These are phyloP conservation scores for Penicillium sp. DNA, from an alignment of 2,329 filamentous ascomycete genomes.

Conservation along the genomic window DNA sequence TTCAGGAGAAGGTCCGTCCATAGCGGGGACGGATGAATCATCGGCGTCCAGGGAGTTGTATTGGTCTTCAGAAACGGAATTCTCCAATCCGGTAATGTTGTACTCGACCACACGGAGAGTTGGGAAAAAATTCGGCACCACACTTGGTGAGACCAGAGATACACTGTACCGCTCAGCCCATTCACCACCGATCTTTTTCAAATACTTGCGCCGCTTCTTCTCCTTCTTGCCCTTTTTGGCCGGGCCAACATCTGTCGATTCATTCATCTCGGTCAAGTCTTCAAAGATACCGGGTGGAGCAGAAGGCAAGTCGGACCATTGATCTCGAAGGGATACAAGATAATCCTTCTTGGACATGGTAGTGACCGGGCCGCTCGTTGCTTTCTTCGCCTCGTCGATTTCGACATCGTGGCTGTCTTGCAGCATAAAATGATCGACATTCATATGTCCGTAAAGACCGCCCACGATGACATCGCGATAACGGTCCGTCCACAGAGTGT, in stretches of 20 bases:
- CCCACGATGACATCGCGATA: slow-evolving; percentile 86
- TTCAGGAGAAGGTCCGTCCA: neutral
- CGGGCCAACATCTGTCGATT: slow-evolving; percentile 9
- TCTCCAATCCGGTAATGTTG: slow-evolving; percentile 77
- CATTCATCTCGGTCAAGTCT: slow-evolving; percentile 9
- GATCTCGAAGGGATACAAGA: slow-evolving; percentile 69
- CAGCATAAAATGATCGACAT: slow-evolving; percentile 93
- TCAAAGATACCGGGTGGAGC: slow-evolving; percentile 35
- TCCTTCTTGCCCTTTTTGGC: slow-evolving; percentile 42
- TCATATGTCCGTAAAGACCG: slow-evolving; percentile 91
- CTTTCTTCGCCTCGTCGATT: slow-evolving; percentile 42
- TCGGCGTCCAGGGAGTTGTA: neutral
- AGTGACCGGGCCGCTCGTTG: slow-evolving; percentile 52
- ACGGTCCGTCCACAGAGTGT: slow-evolving; percentile 83
- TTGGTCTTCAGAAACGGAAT: slow-evolving; percentile 41
- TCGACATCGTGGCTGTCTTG: slow-evolving; percentile 79
- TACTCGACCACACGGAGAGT: slow-evolving; percentile 90
- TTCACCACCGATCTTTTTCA: slow-evolving; percentile 70
- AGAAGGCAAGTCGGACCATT: slow-evolving; percentile 74
- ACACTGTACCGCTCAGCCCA: slow-evolving; percentile 84
- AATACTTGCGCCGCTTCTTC: slow-evolving; percentile 52
- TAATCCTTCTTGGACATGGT: slow-evolving; percentile 73
- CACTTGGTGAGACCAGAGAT: slow-evolving; percentile 75
- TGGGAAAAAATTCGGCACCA: slow-evolving; percentile 91
- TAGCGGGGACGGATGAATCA: neutral